Base-by-base conservation (phyloP, 179 eudicot species). In the Patellifolia procumbens region DNA sequence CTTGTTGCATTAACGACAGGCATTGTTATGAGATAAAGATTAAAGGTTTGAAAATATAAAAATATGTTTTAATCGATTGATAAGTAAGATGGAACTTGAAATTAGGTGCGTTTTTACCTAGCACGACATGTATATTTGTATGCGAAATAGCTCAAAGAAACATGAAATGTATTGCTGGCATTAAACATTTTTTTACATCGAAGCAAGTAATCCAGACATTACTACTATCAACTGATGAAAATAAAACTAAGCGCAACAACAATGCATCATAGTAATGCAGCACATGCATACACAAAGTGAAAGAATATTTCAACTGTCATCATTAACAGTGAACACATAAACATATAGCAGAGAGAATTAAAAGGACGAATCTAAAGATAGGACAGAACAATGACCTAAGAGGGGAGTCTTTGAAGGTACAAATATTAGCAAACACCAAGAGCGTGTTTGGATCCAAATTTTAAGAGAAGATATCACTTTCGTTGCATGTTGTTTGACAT, bases 1-100 rank as follows among this genome's bases (percentile, higher is more conserved):
- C 97, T 89, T 62, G 92, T 92, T 59, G 99, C 97, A 76, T 95
- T 97, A 83, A 93, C 99, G 73, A 94, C 89, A 59, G 93, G 97
- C 66, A 87, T 97, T 94, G 88, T 58, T 86, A 65, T 76, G 42
- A 32, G 9, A 76, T 66, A 16, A 55, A 34, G n/a, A n/a, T n/a
- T n/a, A n/a, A n/a, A n/a, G n/a, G n/a, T n/a, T n/a, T n/a, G 28
- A 39, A 53, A 53, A 26, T 28, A 13, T 5, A 9, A 19, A 20
- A 42, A 22, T 15, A 20, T 56, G 24, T 56, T 24, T 29, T 6
- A 12, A n/a, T n/a, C 9, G 8, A 58, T 49, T 61, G 8, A 78
- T 62, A 37, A 10, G 34, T 7, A 29, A 58, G 6, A 58, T 19
- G 19, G 32, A 32, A 22, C 26, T 31, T 32, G 29, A n/a, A n/a